A percentile compares a stretch with the other conserved stretches of the same genome.
These are phyloP conservation scores for Kwoniella europaea DNA, from an alignment of 768 basidiomycete species.

Conservation along the genomic window DNA sequence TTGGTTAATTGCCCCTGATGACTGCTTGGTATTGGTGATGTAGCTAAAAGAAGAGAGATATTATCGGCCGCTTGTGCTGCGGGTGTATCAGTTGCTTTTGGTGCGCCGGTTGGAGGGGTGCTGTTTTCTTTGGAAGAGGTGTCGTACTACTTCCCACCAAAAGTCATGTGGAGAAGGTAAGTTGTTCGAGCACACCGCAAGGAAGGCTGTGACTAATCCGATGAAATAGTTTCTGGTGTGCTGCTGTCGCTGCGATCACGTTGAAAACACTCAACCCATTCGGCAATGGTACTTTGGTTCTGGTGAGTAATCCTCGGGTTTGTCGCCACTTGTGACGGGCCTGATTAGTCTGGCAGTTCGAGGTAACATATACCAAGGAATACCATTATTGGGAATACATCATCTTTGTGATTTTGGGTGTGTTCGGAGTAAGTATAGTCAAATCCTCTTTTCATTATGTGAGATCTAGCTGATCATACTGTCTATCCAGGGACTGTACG, in stretches of 20 bases:
- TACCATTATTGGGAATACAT: conserved; percentile 90
- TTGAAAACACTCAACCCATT: conserved; percentile 86
- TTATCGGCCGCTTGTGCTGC: conserved; percentile 95
- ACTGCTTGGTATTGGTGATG: background rate
- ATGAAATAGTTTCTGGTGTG: conserved; percentile 75
- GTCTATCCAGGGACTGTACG: conserved; percentile 76
- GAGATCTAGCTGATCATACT: conserved; percentile 8
- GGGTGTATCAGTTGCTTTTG: conserved; percentile 95
- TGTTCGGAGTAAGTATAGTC: conserved; percentile 89
- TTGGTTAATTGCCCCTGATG: background rate
- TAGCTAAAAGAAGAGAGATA: conserved; percentile 91
- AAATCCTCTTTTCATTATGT: no score
- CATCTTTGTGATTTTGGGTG: conserved; percentile 81
- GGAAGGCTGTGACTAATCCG: background rate
- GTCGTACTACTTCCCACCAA: conserved; percentile 94
- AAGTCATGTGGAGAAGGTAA: conserved; percentile 91
- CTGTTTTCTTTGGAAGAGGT: conserved; percentile 81
- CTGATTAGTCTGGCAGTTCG: conserved; percentile 32
- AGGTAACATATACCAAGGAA: conserved; percentile 65
- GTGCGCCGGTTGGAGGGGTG: conserved; percentile 79
- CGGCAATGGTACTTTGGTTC: conserved; percentile 88
- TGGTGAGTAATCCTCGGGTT: conserved; percentile 60
- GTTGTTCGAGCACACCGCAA: conserved; percentile 10
- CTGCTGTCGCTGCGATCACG: conserved; percentile 81
- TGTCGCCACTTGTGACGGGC: background rate